Conservation (phyloP, 2,329 filamentous ascomycete species). For the Cercospora canescens region DNA sequence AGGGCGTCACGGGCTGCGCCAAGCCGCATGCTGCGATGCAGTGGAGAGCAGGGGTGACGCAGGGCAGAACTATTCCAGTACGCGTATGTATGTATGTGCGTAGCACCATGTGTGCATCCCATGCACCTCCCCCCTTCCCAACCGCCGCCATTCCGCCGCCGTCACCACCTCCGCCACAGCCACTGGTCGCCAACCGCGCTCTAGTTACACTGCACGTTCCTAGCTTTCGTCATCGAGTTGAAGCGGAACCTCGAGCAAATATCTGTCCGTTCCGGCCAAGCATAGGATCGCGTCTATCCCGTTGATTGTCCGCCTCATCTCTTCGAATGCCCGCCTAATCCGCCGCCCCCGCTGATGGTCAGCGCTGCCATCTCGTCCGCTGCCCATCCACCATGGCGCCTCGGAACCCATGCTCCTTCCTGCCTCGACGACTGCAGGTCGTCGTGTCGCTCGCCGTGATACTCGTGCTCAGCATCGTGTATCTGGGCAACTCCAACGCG, state of each 20-base stretch:
- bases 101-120: too few relatives aligned
- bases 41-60: too few relatives aligned
- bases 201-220: background rate
- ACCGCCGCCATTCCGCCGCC: slow-evolving; percentile 1
- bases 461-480: slow-evolving; percentile 39
- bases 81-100: too few relatives aligned
- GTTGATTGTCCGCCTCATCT: too few relatives aligned
- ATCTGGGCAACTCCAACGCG: slow-evolving; percentile 35
- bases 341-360: slow-evolving; percentile 10
- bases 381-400: background rate
- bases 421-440: slow-evolving; percentile 50
- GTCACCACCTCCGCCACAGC: background rate
- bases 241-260: background rate
- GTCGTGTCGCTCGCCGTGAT: slow-evolving; percentile 42
- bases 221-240: background rate
- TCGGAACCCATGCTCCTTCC: slow-evolving; percentile 39
- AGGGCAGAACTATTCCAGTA: too few relatives aligned
- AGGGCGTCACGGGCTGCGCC: too few relatives aligned
- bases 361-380: background rate
- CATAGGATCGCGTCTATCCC: too few relatives aligned
- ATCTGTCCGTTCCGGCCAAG: background rate
- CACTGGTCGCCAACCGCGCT: background rate
- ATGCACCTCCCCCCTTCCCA: background rate
- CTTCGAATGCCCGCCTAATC: background rate
- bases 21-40: too few relatives aligned